Percentiles rank a stretch among this genome's conserved stretches.
Evolutionary conservation across 345 rosid species (phyloP).

Genomic region (Populus alba): DNA sequence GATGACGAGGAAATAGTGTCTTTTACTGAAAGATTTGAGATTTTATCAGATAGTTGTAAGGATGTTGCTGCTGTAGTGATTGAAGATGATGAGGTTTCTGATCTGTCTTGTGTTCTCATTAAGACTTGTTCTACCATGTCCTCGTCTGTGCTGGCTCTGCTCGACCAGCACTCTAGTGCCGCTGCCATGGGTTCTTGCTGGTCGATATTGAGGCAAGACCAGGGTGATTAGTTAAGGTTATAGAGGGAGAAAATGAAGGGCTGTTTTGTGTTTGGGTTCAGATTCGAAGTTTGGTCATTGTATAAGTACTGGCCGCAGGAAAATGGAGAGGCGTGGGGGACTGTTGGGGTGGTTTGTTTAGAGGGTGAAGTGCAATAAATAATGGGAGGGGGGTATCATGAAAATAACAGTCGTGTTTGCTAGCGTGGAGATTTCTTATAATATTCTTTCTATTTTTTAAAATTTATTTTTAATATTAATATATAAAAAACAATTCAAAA

Average conservation of each 20-base stretch:
- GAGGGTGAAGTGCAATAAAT: conserved; percentile 14
- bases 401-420: too few relatives aligned
- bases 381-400: background rate
- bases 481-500: too few relatives aligned
- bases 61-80: background rate
- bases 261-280: background rate
- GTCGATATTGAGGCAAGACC: background rate
- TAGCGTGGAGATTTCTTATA: too few relatives aligned
- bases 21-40: conserved; percentile 2
- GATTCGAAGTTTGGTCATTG: conserved; percentile 2
- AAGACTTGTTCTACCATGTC: conserved; percentile 93
- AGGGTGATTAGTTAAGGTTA: background rate
- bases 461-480: too few relatives aligned
- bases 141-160: conserved; percentile 80
- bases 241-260: background rate
- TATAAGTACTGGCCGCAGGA: background rate
- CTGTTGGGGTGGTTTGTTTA: background rate
- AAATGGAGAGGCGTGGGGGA: background rate
- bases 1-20: conserved; percentile 32
- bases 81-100: conserved; percentile 11
- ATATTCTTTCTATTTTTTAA: too few relatives aligned
- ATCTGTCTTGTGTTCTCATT: conserved; percentile 78
- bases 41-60: background rate
- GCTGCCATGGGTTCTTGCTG: conserved; percentile 57
- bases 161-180: conserved; percentile 96